Evolutionary conservation across 2,329 filamentous ascomycete species (phyloP).

Genomic region (Magnaporthales sp.): DNA sequence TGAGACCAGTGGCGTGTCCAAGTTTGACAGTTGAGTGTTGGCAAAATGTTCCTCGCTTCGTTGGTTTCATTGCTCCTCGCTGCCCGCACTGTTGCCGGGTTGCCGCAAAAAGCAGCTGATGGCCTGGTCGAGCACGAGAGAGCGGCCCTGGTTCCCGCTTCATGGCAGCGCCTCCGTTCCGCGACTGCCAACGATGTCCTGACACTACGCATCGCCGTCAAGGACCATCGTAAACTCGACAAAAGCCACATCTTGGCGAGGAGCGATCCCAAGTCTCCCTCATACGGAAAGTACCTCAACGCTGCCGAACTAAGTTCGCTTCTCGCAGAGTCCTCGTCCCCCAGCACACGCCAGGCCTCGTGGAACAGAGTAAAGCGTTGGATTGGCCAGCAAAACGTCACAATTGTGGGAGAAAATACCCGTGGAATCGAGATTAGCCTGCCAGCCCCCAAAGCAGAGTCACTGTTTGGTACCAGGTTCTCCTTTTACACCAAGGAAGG

Average conservation of each 20-base stretch:
- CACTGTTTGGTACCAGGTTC: constrained; percentile 42
- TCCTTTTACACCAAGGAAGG: constrained; percentile 41
- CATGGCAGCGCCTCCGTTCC: not conserved
- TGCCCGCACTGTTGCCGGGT: not conserved
- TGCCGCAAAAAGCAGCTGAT: not conserved
- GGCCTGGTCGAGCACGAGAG: not conserved
- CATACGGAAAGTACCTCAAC: constrained; percentile 53
- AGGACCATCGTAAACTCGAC: not conserved
- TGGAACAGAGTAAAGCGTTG: constrained; percentile 34
- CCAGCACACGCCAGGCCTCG: constrained; percentile 46
- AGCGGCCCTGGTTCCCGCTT: not conserved
- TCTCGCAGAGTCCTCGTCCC: constrained; percentile 35
- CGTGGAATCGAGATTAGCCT: constrained; percentile 44
- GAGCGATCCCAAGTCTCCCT: not conserved
- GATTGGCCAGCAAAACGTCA: constrained; percentile 42
- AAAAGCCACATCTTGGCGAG: not conserved
- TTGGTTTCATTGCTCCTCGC: not conserved
- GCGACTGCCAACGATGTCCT: not conserved
- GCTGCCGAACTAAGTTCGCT: constrained; percentile 46
- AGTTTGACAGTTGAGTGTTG: not conserved
- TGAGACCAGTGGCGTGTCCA: not conserved
- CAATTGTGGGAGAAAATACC: constrained; percentile 49
- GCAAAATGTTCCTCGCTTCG: not conserved
- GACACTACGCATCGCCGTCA: not conserved
- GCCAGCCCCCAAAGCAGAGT: constrained; percentile 9